Evolutionary conservation across 2,329 filamentous ascomycete species (phyloP).

Genomic region (Diaporthe australafricana): DNA sequence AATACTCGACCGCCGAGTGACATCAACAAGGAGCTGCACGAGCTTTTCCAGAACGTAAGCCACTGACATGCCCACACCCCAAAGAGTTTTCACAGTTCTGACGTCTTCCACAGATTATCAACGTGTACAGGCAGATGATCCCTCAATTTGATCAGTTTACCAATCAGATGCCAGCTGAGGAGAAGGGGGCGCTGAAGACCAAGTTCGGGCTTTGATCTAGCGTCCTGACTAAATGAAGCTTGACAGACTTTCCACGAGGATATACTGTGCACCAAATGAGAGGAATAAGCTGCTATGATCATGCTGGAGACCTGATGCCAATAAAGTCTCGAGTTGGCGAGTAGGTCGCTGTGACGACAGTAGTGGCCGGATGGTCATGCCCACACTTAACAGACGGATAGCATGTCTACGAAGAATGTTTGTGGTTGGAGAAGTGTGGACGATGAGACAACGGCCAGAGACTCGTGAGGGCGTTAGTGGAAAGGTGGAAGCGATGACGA

Average conservation of each 20-base stretch:
- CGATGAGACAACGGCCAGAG: not conserved
- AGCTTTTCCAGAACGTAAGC: constrained; percentile 81
- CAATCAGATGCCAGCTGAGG: constrained; percentile 59
- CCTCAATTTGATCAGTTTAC: constrained; percentile 69
- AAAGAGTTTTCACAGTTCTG: constrained; percentile 41
- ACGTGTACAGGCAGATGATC: constrained; percentile 69
- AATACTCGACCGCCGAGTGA: constrained; percentile 71
- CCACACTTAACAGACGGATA: not conserved
- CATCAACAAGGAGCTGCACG: constrained; percentile 73
- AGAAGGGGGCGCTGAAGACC: constrained; percentile 61
- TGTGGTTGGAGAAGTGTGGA: not conserved
- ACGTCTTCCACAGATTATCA: constrained; percentile 53
- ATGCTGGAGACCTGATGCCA: constrained; percentile 1
- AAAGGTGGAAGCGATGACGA: not conserved
- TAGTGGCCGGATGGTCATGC: not conserved
- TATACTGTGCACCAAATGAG: not conserved
- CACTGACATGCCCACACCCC: not conserved
- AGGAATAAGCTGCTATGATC: not conserved
- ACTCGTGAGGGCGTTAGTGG: not conserved
- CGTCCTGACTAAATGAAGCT: not conserved
- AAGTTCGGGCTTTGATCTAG: constrained; percentile 52
- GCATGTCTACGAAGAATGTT: not conserved
- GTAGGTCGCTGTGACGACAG: not conserved
- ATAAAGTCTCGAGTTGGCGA: not conserved
- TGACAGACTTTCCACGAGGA: not conserved